Percentiles rank a stretch among this genome's conserved stretches.
These are phyloP conservation scores for Claviceps quebecensis DNA, from an alignment of 2,329 filamentous ascomycete genomes.

Conservation along the genomic window DNA sequence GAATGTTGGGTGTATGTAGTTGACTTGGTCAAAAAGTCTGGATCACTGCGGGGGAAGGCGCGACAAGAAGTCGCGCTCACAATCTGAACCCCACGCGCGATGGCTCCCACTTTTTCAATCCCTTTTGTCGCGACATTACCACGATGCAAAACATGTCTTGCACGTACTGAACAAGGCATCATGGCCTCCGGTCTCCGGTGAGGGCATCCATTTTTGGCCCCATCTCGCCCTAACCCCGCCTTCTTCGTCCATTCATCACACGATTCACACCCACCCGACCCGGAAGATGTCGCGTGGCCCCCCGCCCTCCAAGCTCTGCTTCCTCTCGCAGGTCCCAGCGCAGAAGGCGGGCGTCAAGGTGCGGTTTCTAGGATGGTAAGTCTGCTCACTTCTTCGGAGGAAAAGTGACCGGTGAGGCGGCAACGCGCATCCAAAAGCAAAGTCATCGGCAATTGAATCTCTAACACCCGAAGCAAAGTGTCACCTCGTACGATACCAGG, in stretches of 20 bases:
- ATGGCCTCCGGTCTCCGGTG: background rate
- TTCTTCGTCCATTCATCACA: background rate
- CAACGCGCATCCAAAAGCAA: no score
- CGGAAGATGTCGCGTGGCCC: constrained; percentile 41
- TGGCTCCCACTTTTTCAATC: background rate
- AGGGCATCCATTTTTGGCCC: no score
- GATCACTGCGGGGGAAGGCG: background rate
- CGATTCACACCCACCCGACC: background rate
- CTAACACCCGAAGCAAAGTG: constrained; percentile 20
- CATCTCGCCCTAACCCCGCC: no score
- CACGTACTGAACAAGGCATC: background rate
- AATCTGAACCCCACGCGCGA: background rate
- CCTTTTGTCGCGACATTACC: background rate
- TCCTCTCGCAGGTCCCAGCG: constrained; percentile 45
- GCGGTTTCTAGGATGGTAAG: constrained; percentile 83
- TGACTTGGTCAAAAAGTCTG: background rate
- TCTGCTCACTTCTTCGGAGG: constrained; percentile 6
- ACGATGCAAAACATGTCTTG: background rate
- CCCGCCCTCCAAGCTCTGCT: constrained; percentile 48
- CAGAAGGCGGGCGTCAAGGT: constrained; percentile 58
- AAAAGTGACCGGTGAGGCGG: no score
- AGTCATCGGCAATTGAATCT: no score
- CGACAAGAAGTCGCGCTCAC: background rate
- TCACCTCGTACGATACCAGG: constrained; percentile 34
- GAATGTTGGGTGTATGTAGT: background rate